Percentiles rank a stretch among this genome's conserved stretches.
Evolutionary conservation across 495 filamentous ascomycete species (phyloP).

Genomic region (Penicillium argentinense): DNA sequence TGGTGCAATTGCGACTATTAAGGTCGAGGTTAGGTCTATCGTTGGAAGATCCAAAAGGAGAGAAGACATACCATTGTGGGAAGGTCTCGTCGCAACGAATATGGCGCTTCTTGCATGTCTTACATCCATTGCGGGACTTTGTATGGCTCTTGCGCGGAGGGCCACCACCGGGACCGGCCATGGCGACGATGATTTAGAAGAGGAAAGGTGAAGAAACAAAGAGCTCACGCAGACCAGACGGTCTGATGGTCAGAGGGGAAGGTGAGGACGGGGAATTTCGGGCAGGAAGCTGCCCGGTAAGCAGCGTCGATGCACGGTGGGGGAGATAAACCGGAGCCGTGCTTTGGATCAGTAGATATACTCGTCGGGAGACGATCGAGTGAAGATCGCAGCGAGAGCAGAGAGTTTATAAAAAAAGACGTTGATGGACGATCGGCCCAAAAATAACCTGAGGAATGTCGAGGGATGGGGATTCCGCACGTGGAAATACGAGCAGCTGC

Average conservation of each 20-base stretch:
- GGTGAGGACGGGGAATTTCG: no score
- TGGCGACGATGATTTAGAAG: constrained; percentile 20
- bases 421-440: constrained; percentile 9
- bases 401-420: constrained; percentile 9
- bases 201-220: background rate
- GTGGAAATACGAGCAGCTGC: constrained; percentile 19
- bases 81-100: constrained; percentile 98
- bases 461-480: constrained; percentile 15
- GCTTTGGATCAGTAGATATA: no score
- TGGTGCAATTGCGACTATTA: constrained; percentile 90
- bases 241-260: background rate
- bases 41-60: background rate
- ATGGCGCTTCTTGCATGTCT: constrained; percentile 95
- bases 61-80: constrained; percentile 80
- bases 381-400: constrained; percentile 1
- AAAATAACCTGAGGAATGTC: constrained; percentile 17
- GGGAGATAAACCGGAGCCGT: no score
- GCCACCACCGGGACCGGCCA: constrained; percentile 54
- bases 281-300: no score
- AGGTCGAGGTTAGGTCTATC: constrained; percentile 1
- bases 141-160: constrained; percentile 78
- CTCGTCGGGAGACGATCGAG: no score
- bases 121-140: constrained; percentile 96
- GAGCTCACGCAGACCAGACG: background rate
- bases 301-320: no score